phyloP scores from a whole-genome alignment of 805 yeast species.

The Torulaspora quercuum region DNA sequence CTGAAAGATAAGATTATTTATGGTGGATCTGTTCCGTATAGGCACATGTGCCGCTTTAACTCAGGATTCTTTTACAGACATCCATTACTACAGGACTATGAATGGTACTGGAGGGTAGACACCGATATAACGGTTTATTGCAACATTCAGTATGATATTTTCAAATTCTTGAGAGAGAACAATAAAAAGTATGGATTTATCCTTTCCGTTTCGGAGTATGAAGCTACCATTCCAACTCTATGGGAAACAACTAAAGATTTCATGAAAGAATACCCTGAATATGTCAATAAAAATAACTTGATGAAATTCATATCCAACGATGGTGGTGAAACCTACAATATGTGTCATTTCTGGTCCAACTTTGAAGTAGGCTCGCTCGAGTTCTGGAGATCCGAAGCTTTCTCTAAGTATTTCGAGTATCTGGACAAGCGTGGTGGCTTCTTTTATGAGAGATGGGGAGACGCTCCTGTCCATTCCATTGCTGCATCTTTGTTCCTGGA shows the following conservation, averaged over 20 bases:
- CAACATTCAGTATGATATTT: slow-evolving; percentile 61
- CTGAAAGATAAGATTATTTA: slow-evolving; percentile 46
- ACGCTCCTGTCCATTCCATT: slow-evolving; percentile 84
- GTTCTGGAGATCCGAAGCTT: slow-evolving; percentile 57
- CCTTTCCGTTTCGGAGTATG: slow-evolving; percentile 60
- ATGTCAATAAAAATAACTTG: slow-evolving; percentile 47
- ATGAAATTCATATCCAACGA: slow-evolving; percentile 63
- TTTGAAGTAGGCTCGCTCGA: slow-evolving; percentile 72
- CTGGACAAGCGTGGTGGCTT: slow-evolving; percentile 73
- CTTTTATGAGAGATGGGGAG: slow-evolving; percentile 90
- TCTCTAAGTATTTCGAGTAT: slow-evolving; percentile 56
- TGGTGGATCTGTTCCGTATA: slow-evolving; percentile 57
- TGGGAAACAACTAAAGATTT: slow-evolving; percentile 55
- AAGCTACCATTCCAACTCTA: slow-evolving; percentile 56
- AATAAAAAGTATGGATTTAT: slow-evolving; percentile 65
- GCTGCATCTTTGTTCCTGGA: slow-evolving; percentile 63
- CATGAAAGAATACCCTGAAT: slow-evolving; percentile 43
- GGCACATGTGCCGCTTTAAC: slow-evolving; percentile 60
- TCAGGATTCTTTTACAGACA: slow-evolving; percentile 60
- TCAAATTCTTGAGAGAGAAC: slow-evolving; percentile 52
- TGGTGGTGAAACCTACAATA: slow-evolving; percentile 59
- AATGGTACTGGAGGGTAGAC: slow-evolving; percentile 75
- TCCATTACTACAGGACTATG: slow-evolving; percentile 53
- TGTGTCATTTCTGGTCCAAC: slow-evolving; percentile 82
- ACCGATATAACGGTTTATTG: slow-evolving; percentile 62